These are phyloP conservation scores for Eremothecium cymbalariae DNA, from an alignment of 1,139 yeast genomes.

Conservation along the genomic window DNA sequence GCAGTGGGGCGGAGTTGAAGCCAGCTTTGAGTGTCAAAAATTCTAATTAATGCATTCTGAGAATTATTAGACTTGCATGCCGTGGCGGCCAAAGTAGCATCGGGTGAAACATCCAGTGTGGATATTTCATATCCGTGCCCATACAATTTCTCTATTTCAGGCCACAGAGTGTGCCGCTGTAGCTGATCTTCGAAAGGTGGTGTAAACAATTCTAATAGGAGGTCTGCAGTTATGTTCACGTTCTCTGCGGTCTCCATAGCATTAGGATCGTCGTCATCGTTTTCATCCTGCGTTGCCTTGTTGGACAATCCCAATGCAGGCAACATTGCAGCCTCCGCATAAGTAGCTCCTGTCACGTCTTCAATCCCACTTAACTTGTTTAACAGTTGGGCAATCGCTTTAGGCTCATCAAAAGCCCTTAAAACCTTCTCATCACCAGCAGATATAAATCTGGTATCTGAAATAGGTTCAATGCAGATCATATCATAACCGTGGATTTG, in stretches of 20 bases:
- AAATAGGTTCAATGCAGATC: constrained; percentile 67
- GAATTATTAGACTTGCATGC: constrained; percentile 86
- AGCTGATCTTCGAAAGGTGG: constrained; percentile 88
- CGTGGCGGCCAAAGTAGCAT: constrained; percentile 63
- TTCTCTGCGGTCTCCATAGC: constrained; percentile 36
- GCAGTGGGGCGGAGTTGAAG: constrained; percentile 44
- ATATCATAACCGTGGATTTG: constrained; percentile 98
- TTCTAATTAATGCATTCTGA: constrained; percentile 76
- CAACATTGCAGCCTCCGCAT: constrained; percentile 70
- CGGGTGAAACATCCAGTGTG: constrained; percentile 64
- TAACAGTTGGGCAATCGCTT: constrained; percentile 59
- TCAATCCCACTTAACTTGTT: constrained; percentile 45
- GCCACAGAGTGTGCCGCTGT: constrained; percentile 89
- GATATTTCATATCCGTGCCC: constrained; percentile 97
- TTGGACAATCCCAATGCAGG: constrained; percentile 94
- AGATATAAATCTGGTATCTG: constrained; percentile 63
- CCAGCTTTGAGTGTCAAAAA: constrained; percentile 63
- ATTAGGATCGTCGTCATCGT: constrained; percentile 36
- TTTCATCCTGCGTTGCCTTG: constrained; percentile 58
- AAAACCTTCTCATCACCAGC: constrained; percentile 95
- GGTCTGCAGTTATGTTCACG: constrained; percentile 38
- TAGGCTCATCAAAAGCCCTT: constrained; percentile 86
- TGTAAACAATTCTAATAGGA: constrained; percentile 34
- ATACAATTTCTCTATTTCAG: constrained; percentile 86
- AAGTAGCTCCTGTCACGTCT: constrained; percentile 20